phyloP scores from a whole-genome alignment of 1,284 basidiomycete genomes.

The Pascua sp. region DNA sequence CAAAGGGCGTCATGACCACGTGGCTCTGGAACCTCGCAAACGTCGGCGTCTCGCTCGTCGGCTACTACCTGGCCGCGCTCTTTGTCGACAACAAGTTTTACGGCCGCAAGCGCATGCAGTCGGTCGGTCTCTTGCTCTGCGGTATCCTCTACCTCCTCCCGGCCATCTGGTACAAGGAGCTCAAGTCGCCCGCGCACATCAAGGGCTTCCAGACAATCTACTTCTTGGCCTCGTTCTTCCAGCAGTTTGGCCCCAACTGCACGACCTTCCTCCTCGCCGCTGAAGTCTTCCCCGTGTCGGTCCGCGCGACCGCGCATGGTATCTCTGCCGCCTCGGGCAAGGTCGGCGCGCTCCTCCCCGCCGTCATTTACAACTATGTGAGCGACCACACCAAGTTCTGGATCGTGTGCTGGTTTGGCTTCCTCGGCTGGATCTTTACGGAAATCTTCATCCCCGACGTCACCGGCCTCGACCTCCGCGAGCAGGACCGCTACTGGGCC shows the following conservation, averaged over 20 bases:
- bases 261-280: conserved; percentile 52
- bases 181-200: conserved; percentile 44
- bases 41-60: conserved; percentile 52
- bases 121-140: conserved; percentile 53
- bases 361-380: conserved; percentile 49
- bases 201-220: conserved; percentile 54
- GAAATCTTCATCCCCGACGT: conserved; percentile 54
- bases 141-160: conserved; percentile 51
- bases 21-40: conserved; percentile 57
- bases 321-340: conserved; percentile 54
- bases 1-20: conserved; percentile 46
- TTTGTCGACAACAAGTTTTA: conserved; percentile 57
- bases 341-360: conserved; percentile 53
- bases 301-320: conserved; percentile 53
- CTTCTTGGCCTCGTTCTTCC: conserved; percentile 56
- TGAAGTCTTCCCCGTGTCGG: conserved; percentile 55
- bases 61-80: conserved; percentile 57
- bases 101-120: conserved; percentile 53
- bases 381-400: conserved; percentile 52
- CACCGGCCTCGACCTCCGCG: conserved; percentile 56
- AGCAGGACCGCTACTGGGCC: conserved; percentile 58
- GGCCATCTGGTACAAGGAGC: conserved; percentile 46
- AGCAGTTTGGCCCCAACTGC: conserved; percentile 56
- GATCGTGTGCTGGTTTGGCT: conserved; percentile 57
- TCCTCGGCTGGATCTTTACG: conserved; percentile 53